Percentiles rank a stretch among this genome's conserved stretches.
These are phyloP conservation scores for Picea glauca DNA, from an alignment of 75 land plant genomes.

Conservation along the genomic window DNA sequence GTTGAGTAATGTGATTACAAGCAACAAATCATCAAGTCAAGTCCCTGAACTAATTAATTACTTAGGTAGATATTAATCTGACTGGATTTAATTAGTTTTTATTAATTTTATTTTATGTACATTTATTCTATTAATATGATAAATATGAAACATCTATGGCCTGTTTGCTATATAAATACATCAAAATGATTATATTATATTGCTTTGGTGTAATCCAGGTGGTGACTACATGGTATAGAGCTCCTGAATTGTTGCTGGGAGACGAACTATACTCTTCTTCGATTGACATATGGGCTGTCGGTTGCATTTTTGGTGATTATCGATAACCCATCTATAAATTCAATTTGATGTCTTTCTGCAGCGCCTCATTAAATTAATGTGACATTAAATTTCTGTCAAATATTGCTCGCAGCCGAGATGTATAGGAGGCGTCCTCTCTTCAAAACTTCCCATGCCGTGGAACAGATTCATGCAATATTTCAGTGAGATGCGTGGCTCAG, in stretches of 20 bases:
- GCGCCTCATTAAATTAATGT: too few species aligned
- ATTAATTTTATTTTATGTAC: too few species aligned
- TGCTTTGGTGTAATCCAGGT: neutral
- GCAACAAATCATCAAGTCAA: too few species aligned
- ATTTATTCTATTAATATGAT: too few species aligned
- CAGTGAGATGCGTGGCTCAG: neutral
- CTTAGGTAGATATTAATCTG: too few species aligned
- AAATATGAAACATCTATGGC: too few species aligned
- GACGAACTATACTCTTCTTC: slow-evolving; percentile 18
- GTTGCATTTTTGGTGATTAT: slow-evolving; percentile 26
- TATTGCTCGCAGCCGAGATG: slow-evolving; percentile 18
- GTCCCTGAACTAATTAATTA: too few species aligned
- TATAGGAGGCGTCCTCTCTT: slow-evolving; percentile 6
- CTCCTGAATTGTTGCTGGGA: slow-evolving; percentile 34
- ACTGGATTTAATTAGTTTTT: too few species aligned
- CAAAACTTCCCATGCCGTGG: slow-evolving; percentile 12
- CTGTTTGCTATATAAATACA: too few species aligned
- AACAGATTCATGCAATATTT: slow-evolving; percentile 26
- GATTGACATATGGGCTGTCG: slow-evolving; percentile 26
- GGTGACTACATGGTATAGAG: slow-evolving; percentile 11
- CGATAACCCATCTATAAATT: neutral
- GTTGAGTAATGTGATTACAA: too few species aligned
- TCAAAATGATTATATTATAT: too few species aligned
- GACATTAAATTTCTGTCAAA: neutral
- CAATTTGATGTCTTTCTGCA: neutral